Conservation (phyloP, 257 asterid genomes). For the Paraleonurus japonicus region DNA sequence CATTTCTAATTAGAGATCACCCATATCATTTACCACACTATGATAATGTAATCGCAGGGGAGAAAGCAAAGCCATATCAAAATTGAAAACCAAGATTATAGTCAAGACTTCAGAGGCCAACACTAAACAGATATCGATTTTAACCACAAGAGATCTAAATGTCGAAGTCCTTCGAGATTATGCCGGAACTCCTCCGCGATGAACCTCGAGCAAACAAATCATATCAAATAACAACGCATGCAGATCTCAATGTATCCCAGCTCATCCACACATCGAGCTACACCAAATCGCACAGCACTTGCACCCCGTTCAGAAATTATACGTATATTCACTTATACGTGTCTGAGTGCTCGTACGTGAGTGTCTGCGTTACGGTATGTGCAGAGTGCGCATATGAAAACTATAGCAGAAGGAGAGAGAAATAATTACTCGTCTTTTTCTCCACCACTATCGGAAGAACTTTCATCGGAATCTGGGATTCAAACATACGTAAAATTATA, state of each 20-base stretch:
- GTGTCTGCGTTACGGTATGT: conserved; percentile 18
- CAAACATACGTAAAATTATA: conserved; percentile 18
- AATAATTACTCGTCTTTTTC: conserved; percentile 67
- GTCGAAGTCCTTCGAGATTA: conserved; percentile 2
- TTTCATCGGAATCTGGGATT: conserved; percentile 69
- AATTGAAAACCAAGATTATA: conserved; percentile 8
- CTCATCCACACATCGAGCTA: conserved; percentile 27
- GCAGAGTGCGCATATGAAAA: conserved; percentile 20
- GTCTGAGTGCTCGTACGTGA: conserved; percentile 27
- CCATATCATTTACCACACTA: conserved; percentile 19
- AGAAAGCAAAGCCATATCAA: conserved; percentile 12
- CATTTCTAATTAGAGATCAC: conserved; percentile 23
- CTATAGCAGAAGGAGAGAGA: conserved; percentile 26
- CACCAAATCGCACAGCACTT: conserved; percentile 11
- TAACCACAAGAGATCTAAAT: conserved; percentile 26
- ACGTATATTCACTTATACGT: conserved; percentile 15
- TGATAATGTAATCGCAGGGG: neutral
- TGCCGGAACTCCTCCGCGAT: conserved; percentile 21
- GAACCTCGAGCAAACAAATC: conserved; percentile 31
- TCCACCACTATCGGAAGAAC: conserved; percentile 49
- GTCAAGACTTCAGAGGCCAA: conserved; percentile 9
- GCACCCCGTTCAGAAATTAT: conserved; percentile 20
- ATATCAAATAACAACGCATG: conserved; percentile 31
- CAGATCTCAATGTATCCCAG: conserved; percentile 40
- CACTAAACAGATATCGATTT: neutral